Conservation (phyloP, 2,329 filamentous ascomycete species). For the Rhinocladiella similis region DNA sequence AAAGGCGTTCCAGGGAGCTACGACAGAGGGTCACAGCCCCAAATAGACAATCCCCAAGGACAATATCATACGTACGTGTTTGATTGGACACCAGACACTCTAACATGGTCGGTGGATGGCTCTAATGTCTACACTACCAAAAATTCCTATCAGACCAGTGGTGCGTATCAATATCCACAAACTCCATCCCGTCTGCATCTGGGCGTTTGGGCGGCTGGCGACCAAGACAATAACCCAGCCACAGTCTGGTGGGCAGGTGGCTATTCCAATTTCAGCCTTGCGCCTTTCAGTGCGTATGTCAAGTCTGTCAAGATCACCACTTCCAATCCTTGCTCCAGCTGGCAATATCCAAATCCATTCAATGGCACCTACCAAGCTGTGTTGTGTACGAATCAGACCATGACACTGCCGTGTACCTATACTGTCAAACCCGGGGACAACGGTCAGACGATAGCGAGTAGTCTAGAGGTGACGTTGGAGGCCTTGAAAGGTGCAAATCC, state of each 20-base stretch:
- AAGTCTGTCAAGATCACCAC: constrained; percentile 64
- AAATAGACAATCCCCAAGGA: constrained; percentile 67
- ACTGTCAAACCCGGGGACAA: constrained; percentile 25
- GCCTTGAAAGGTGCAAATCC: constrained; percentile 22
- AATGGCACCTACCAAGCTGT: constrained; percentile 81
- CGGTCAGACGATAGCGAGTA: constrained; percentile 24
- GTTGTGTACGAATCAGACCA: constrained; percentile 42
- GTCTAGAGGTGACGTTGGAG: constrained; percentile 21
- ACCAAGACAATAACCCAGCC: constrained; percentile 72
- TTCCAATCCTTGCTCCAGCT: constrained; percentile 86
- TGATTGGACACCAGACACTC: constrained; percentile 81
- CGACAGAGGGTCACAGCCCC: constrained; percentile 80
- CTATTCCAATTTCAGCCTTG: constrained; percentile 62
- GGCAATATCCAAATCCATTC: constrained; percentile 71
- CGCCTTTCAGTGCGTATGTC: constrained; percentile 72
- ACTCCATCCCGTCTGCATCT: constrained; percentile 88
- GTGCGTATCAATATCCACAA: constrained; percentile 80
- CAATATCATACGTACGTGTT: constrained; percentile 90
- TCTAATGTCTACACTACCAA: constrained; percentile 70
- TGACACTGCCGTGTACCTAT: constrained; percentile 25
- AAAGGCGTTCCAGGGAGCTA: constrained; percentile 80
- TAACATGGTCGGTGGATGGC: constrained; percentile 86
- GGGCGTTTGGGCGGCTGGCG: constrained; percentile 92
- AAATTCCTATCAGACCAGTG: constrained; percentile 55
- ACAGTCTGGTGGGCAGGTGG: constrained; percentile 85